Evolutionary conservation across 192 early-diverging fungal species (phyloP).

Genomic region (Coemansia sp.): DNA sequence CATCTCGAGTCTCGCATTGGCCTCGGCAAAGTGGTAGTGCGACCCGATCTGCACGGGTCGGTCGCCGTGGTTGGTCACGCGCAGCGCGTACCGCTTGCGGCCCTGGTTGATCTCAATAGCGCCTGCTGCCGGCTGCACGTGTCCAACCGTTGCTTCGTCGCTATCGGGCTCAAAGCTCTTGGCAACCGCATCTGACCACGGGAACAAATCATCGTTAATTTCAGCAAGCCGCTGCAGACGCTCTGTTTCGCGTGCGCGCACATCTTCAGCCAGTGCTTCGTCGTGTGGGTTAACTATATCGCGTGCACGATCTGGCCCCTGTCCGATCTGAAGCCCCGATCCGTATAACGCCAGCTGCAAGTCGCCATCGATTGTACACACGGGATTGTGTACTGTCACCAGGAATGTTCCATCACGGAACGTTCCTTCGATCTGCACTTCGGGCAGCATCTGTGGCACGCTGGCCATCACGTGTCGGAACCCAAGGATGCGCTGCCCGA

Average conservation of each 20-base stretch:
- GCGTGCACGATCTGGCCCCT: slow-evolving; percentile 17
- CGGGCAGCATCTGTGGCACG: slow-evolving; percentile 66
- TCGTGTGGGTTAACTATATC: slow-evolving; percentile 16
- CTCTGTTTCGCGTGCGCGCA: slow-evolving; percentile 1
- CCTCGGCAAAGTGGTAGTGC: slow-evolving; percentile 96
- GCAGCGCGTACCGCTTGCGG: slow-evolving; percentile 62
- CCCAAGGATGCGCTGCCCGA: slow-evolving; percentile 87
- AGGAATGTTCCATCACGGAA: slow-evolving; percentile 93
- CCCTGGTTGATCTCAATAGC: slow-evolving; percentile 77
- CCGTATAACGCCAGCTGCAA: slow-evolving; percentile 84
- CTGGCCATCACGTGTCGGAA: slow-evolving; percentile 75
- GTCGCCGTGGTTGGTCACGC: slow-evolving; percentile 91
- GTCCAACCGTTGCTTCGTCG: slow-evolving; percentile 58
- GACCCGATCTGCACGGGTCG: slow-evolving; percentile 93
- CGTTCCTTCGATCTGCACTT: slow-evolving; percentile 91
- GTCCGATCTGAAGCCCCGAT: slow-evolving; percentile 77
- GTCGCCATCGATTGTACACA: slow-evolving; percentile 79
- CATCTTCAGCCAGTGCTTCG: slow-evolving; percentile 8
- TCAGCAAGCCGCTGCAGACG: neutral
- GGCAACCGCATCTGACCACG: slow-evolving; percentile 37
- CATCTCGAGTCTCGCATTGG: slow-evolving; percentile 77
- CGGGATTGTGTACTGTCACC: slow-evolving; percentile 90
- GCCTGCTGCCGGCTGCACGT: slow-evolving; percentile 63
- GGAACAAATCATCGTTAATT: slow-evolving; percentile 51
- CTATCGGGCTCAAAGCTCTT: slow-evolving; percentile 39